A percentile compares a stretch with the other conserved stretches of the same genome.
phyloP scores from a whole-genome alignment of 192 early-diverging fungal species.

The Haplosporangium gracile region DNA sequence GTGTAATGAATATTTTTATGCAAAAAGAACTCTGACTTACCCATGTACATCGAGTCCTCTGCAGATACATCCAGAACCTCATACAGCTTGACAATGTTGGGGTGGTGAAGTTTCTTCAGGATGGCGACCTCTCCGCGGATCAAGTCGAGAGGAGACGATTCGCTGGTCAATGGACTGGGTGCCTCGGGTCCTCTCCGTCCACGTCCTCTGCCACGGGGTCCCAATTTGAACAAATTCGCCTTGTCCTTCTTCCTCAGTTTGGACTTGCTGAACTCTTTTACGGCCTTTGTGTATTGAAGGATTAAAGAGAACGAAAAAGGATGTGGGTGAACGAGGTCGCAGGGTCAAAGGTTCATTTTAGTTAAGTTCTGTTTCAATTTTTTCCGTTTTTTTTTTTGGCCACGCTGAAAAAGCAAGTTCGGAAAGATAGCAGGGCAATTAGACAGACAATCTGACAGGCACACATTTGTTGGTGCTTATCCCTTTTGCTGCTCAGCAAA shows the following conservation, averaged over 20 bases:
- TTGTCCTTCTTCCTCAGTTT: conserved; percentile 81
- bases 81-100: conserved; percentile 86
- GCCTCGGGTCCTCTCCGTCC: conserved; percentile 66
- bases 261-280: conserved; percentile 95
- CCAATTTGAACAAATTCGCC: conserved; percentile 63
- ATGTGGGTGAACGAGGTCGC: background rate
- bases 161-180: conserved; percentile 11
- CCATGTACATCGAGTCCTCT: conserved; percentile 84
- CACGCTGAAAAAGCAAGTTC: background rate
- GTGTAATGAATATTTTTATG: background rate
- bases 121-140: conserved; percentile 93
- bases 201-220: conserved; percentile 68
- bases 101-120: conserved; percentile 93
- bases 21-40: conserved; percentile 37
- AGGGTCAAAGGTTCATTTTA: background rate
- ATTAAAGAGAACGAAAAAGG: background rate
- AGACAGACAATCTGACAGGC: background rate
- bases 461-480: background rate
- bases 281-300: conserved; percentile 68
- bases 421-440: background rate
- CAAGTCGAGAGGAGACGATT: conserved; percentile 84
- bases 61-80: conserved; percentile 94
- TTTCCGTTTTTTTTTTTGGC: background rate
- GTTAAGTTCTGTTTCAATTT: background rate
- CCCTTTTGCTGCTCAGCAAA: background rate